Conservation (phyloP, 2,329 filamentous ascomycete genomes). For the Ustilaginoidea virens region DNA sequence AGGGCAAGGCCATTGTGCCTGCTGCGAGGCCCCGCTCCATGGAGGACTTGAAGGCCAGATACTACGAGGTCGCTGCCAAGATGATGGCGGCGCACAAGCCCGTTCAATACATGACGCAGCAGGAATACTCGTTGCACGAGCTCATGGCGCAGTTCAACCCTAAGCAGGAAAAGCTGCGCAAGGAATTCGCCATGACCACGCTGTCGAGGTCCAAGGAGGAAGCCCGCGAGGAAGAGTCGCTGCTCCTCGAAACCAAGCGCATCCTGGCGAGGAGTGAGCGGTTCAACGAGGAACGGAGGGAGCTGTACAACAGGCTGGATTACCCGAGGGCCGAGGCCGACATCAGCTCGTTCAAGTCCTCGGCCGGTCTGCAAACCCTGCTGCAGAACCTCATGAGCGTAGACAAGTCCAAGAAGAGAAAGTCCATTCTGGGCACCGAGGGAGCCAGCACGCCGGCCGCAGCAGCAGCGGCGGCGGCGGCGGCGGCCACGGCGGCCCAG, state of each 20-base stretch:
- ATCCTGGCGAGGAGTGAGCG: constrained; percentile 77
- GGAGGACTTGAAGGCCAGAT: constrained; percentile 83
- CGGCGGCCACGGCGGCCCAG: constrained; percentile 21
- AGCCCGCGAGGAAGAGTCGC: constrained; percentile 77
- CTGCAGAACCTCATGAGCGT: constrained; percentile 68
- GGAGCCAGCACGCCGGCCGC: constrained; percentile 26
- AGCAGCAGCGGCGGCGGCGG: constrained; percentile 4
- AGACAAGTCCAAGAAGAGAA: constrained; percentile 83
- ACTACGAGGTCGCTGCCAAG: constrained; percentile 73
- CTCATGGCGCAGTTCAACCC: constrained; percentile 79
- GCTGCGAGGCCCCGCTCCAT: constrained; percentile 47
- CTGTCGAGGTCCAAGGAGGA: constrained; percentile 73
- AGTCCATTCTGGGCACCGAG: constrained; percentile 49
- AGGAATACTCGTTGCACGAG: constrained; percentile 72
- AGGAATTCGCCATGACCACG: constrained; percentile 68
- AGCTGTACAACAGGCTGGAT: constrained; percentile 76
- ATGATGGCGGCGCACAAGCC: constrained; percentile 72
- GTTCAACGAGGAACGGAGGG: constrained; percentile 75
- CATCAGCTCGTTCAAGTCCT: constrained; percentile 65
- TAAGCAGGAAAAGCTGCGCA: constrained; percentile 61
- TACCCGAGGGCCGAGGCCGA: constrained; percentile 57
- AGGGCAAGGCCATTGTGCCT: constrained; percentile 37
- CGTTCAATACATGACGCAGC: constrained; percentile 70
- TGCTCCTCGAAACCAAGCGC: constrained; percentile 80
- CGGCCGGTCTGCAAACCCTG: constrained; percentile 61